phyloP scores from a whole-genome alignment of 495 filamentous ascomycete species.

The Cenococcum geophilum region DNA sequence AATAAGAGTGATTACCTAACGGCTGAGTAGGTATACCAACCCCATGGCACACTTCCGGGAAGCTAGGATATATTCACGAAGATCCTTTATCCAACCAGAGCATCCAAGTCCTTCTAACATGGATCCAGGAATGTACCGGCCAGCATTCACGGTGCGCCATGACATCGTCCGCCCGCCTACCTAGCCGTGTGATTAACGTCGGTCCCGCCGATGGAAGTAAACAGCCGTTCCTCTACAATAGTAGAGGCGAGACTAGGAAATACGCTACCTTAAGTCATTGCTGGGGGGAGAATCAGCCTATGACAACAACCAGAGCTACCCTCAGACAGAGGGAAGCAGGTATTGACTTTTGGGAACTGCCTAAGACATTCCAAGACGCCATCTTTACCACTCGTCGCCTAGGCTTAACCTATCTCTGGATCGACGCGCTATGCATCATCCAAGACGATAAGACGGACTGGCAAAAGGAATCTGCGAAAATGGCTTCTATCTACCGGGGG shows the following conservation, averaged over 20 bases:
- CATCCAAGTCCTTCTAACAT: too few species aligned
- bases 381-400: not conserved
- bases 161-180: too few species aligned
- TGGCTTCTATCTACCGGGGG: not conserved
- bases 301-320: not conserved
- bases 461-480: conserved; percentile 9
- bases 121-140: too few species aligned
- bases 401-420: conserved; percentile 7
- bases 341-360: not conserved
- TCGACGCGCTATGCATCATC: conserved; percentile 4
- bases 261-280: not conserved
- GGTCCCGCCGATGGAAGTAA: too few species aligned
- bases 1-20: too few species aligned
- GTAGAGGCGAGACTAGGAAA: not conserved
- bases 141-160: too few species aligned
- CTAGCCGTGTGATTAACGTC: too few species aligned
- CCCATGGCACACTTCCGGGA: too few species aligned
- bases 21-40: too few species aligned
- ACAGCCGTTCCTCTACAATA: too few species aligned
- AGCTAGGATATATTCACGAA: too few species aligned
- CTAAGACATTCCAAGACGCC: conserved; percentile 4
- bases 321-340: not conserved
- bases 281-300: not conserved
- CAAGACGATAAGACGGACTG: conserved; percentile 4
- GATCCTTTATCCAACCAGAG: too few species aligned